A percentile compares a stretch with the other conserved stretches of the same genome.
Conservation (phyloP, 352 stramenopile species). For the Phytophthora pinifolia region DNA sequence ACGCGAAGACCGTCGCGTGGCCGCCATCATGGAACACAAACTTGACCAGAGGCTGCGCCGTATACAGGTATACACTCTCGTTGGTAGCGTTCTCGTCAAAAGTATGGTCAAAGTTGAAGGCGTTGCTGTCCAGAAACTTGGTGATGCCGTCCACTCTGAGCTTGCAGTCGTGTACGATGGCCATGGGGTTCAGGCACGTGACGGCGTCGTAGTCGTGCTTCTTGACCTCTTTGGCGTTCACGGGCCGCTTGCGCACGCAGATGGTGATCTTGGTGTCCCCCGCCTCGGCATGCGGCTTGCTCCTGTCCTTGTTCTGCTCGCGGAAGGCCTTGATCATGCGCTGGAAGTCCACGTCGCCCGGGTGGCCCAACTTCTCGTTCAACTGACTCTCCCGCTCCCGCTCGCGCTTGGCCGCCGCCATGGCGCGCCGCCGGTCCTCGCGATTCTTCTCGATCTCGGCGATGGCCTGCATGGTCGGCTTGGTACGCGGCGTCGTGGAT, state of each 20-base stretch:
- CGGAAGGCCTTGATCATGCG: conserved; percentile 89
- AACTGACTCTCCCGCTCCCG: conserved; percentile 78
- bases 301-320: conserved; percentile 72
- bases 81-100: conserved; percentile 94
- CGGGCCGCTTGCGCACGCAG: conserved; percentile 95
- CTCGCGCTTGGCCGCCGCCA: conserved; percentile 86
- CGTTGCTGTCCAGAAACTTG: conserved; percentile 98
- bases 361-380: conserved; percentile 81
- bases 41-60: conserved; percentile 92
- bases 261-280: conserved; percentile 93
- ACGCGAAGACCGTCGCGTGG: conserved; percentile 96
- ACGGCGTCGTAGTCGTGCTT: conserved; percentile 96
- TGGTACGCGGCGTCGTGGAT: conserved; percentile 27
- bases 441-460: conserved; percentile 86
- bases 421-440: conserved; percentile 79
- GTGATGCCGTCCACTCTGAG: conserved; percentile 98
- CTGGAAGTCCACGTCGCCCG: conserved; percentile 91
- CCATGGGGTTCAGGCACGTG: conserved; percentile 93
- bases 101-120: conserved; percentile 92
- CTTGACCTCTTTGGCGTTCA: conserved; percentile 92
- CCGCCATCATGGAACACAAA: conserved; percentile 93
- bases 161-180: conserved; percentile 97
- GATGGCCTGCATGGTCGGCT: conserved; percentile 72
- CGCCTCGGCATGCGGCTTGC: conserved; percentile 37
- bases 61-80: conserved; percentile 93